Base-by-base conservation (phyloP, 176 grass and related monocot species). In the Saccharum officinarum region DNA sequence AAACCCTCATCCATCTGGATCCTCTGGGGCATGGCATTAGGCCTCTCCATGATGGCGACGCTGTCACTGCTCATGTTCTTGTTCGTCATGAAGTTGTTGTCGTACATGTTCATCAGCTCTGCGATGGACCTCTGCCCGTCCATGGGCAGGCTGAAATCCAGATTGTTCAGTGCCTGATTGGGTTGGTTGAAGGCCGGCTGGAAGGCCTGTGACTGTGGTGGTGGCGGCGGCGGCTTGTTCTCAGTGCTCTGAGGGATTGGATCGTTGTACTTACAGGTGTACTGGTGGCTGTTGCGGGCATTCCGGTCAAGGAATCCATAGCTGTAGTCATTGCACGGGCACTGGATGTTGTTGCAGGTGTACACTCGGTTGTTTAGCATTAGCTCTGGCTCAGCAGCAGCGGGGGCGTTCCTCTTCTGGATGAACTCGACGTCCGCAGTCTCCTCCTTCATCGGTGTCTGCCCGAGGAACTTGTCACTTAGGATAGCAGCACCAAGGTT, bases 21-120 rank as follows among this genome's bases (percentile, higher is more conserved):
- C 49, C 85, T 86, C 3, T 73, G 87, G 42, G 88, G 76, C 25
- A 81, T 20, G 4, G 75, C 31, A 87, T 76, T 87, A 61, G 84
- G 64, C 83, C 87, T 86, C 33, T 91, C 86, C 72, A 86, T 82
- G 71, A 92, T 89, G n/a, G 60, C 37, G 75, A 84, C 77, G 17
- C 67, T 85, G 26, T 87, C 82, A 84, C 84, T 73, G 76, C 79
- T 38, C 20, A 88, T 63, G 83, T 40, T 88, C 80, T 91, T 96
- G 91, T 44, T 90, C 13, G 30, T 28, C 36, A 76, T 83, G 59
- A 70, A 74, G 69, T 73, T 91, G 77, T 11, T 85, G n/a, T 99
- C 92, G 7, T 99, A 96, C 70, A 91, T 88, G 78, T 84, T 90
- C 97, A 99, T 99, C 88, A 99, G 89, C 69, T 92, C 87, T 4